These are phyloP conservation scores for Arxiozyma slooffiae DNA, from an alignment of 1,139 yeast genomes.

Conservation along the genomic window DNA sequence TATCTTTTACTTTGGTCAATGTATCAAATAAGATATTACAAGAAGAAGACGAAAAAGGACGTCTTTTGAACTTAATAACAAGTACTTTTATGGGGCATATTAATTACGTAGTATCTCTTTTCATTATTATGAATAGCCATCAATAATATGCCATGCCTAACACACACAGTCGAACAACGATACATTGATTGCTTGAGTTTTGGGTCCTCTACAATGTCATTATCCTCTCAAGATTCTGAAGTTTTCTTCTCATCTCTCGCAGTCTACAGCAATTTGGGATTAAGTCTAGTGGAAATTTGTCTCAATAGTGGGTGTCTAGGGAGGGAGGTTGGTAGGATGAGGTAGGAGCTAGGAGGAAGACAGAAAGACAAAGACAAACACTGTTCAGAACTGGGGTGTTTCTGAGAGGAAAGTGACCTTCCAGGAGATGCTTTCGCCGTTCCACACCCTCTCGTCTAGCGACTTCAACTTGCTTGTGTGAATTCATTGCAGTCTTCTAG, in stretches of 20 bases:
- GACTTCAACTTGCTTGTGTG: neutral
- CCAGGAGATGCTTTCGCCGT: neutral
- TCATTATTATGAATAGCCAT: neutral
- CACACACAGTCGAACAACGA: neutral
- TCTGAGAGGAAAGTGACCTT: neutral
- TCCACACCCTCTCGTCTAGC: neutral
- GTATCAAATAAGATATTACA: slow-evolving; percentile 2
- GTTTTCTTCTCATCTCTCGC: neutral
- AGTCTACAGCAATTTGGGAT: too few species aligned
- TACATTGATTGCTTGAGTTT: neutral
- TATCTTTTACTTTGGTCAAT: slow-evolving; percentile 9
- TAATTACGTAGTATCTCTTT: neutral
- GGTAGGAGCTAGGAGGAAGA: neutral
- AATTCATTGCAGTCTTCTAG: too few species aligned
- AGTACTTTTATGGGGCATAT: neutral
- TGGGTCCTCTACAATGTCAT: neutral
- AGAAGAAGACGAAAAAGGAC: neutral
- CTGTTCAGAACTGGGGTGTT: neutral
- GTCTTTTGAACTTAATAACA: neutral
- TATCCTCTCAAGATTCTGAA: neutral
- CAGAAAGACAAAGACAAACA: too few species aligned
- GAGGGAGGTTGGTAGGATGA: neutral
- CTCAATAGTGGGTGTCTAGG: neutral
- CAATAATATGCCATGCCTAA: neutral
- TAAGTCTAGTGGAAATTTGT: neutral